Evolutionary conservation across 768 basidiomycete species (phyloP), one percentile per base, ranked within the genome.

Genomic region (Tulasnella sp.): DNA sequence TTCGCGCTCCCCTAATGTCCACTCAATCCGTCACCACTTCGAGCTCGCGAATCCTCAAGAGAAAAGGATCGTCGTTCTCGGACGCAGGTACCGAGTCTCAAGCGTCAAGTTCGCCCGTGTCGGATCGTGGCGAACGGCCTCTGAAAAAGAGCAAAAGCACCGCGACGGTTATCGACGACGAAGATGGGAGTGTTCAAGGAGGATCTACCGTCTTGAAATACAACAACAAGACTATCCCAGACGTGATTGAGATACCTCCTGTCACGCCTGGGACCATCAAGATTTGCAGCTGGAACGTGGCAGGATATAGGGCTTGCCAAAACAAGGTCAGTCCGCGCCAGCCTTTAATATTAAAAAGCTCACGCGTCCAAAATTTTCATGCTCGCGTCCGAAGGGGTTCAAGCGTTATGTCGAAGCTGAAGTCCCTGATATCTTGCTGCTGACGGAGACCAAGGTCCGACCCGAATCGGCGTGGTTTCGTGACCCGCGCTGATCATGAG

Each of bases 401-500:
- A 91, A 90, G 81, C 82, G 86, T 81, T 96, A 96, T 82, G 86
- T 95, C 42, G 91, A 93, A 80, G 93, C 93, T 1, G 95, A 96
- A 81, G 91, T 95, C 82, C 90, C 95, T 0, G 95, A 96, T 82
- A 86, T 96, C 37, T 86, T 96, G 32, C 88, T 96, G 20, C 85
- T 96, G 61, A 94, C 93, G 0, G 95, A 96, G 85, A 95, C 94
- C 13, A 96, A 95, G 87, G 93, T 90, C 55, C 9, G 39, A 39
- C 39, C 35, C 82, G 67, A 75, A 44, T 44, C 29, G 39, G 40
- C 42, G 16, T 26, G 37, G 42, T 51, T 16, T 51, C 70, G 6
- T 18, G 73, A 29, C 67, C 37, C 39, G 40, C 32, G 73, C 39
- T 67, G 46, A 16, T 23, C 48, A 55, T 51, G 20, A 55, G 0